Evolutionary conservation across 2,329 filamentous ascomycete genomes (phyloP).

Genomic region (Trichoderma brevicompactum): DNA sequence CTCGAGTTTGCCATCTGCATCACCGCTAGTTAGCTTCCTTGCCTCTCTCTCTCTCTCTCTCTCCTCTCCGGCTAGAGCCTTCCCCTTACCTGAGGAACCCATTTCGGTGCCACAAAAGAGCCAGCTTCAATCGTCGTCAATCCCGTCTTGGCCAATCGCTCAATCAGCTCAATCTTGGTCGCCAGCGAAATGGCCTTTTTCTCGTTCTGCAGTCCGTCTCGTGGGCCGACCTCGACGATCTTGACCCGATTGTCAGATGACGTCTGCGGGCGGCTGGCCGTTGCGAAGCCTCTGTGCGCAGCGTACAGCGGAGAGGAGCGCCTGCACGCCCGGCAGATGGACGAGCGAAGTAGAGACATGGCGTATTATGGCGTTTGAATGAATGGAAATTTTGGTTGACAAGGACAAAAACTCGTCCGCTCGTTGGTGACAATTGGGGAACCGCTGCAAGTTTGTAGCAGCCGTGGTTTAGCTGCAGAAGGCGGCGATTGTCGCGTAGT

Average conservation of each 20-base stretch:
- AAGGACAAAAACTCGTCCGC: not conserved
- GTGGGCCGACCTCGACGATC: slow-evolving; percentile 82
- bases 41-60: not conserved
- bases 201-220: slow-evolving; percentile 88
- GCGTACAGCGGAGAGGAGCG: slow-evolving; percentile 38
- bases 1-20: slow-evolving; percentile 76
- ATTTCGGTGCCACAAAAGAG: slow-evolving; percentile 82
- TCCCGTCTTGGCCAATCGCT: slow-evolving; percentile 69
- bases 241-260: slow-evolving; percentile 53
- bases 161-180: slow-evolving; percentile 78
- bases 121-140: slow-evolving; percentile 77
- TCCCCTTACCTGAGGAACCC: slow-evolving; percentile 72
- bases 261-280: slow-evolving; percentile 40
- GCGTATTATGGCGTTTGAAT: not conserved
- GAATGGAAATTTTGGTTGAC: not conserved
- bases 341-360: slow-evolving; percentile 46
- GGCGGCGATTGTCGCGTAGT: slow-evolving; percentile 29
- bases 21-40: slow-evolving; percentile 27
- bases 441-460: too few relatives aligned
- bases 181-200: slow-evolving; percentile 69
- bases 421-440: not conserved
- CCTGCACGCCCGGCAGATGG: slow-evolving; percentile 47
- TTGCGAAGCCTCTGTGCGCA: slow-evolving; percentile 46
- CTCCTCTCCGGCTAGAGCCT: not conserved
- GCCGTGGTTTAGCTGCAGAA: not conserved